Base-by-base conservation (phyloP, 75 land plant species). In the Sequoia sempervirens region DNA sequence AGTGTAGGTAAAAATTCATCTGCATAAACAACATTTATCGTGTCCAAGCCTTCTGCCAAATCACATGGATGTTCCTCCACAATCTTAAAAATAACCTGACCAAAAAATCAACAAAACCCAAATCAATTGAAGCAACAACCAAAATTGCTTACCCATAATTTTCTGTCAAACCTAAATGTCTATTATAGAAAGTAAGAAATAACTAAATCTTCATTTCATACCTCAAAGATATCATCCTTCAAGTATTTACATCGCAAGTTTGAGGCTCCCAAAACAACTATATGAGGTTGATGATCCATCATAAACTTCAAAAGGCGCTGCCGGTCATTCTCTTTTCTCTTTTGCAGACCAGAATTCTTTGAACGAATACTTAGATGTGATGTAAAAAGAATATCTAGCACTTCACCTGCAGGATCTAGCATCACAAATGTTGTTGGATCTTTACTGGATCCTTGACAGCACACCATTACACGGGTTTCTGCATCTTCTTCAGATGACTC, bases 361-460 rank as follows among this genome's bases (percentile, higher is more conserved):
- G 94, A 89, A 4, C 92, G 87, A 75, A 91, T 79, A 79, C 87
- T 94, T 38, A 95, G 85, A 36, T 93, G 91, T 7, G 93, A 92
- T 75, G 94, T 87, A 82, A 93, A 87, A 47, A 97, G 85, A 46
- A 92, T 89, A 91, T 95, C 95, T n/a, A 94, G 79, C 54, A 97
- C 87, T 82, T 95, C 97, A 3, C 97, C 99, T 41, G 92, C 85
- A 56, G 99, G 85, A 87, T 97, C 99, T 58, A 97, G 82, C 99
- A 97, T 97, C 84, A 97, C 99, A 92, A 97, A 94, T 64, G 99
- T 93, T 40, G 96, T 97, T 0, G 98, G 94, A 12, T 96, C 95
- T 64, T 94, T 94, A 38, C 88, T 87, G 54, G 96, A 92, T 14
- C 96, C 97, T 87, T 96, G 96, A 88, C 99, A 97, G 81, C 96